These are phyloP conservation scores for Schizochytrium sp. DNA, from an alignment of 108 stramenopile genomes.

Conservation along the genomic window DNA sequence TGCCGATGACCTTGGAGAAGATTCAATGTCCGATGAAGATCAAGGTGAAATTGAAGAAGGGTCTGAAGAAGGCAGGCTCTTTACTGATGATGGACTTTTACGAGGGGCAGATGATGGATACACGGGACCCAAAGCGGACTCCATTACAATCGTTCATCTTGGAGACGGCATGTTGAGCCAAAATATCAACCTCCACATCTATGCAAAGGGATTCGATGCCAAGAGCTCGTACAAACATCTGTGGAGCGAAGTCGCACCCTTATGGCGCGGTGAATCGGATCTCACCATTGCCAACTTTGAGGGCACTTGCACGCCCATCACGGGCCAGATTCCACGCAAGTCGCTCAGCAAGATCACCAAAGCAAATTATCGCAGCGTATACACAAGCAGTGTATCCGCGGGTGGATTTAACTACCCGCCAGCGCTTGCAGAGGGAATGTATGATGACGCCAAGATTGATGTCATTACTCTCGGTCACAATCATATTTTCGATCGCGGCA, in stretches of 20 bases:
- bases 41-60: not conserved
- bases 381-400: not conserved
- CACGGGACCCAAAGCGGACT: not conserved
- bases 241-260: not conserved
- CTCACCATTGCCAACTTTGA: conserved; percentile 9
- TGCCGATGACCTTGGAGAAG: too few species aligned
- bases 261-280: not conserved
- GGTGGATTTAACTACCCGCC: conserved; percentile 37
- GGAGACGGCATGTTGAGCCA: conserved; percentile 31
- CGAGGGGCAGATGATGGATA: not conserved
- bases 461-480: conserved; percentile 11
- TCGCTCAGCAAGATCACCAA: not conserved
- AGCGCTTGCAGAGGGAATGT: not conserved
- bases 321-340: not conserved
- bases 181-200: conserved; percentile 20
- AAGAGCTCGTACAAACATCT: not conserved
- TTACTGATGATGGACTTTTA: not conserved
- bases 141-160: not conserved
- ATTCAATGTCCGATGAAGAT: not conserved
- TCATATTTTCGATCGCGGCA: conserved; percentile 7
- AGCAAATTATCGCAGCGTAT: not conserved
- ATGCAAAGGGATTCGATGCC: not conserved
- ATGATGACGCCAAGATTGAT: not conserved
- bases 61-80: not conserved
- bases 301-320: not conserved